phyloP scores from a whole-genome alignment of 345 rosid genomes.

The Populus nigra region DNA sequence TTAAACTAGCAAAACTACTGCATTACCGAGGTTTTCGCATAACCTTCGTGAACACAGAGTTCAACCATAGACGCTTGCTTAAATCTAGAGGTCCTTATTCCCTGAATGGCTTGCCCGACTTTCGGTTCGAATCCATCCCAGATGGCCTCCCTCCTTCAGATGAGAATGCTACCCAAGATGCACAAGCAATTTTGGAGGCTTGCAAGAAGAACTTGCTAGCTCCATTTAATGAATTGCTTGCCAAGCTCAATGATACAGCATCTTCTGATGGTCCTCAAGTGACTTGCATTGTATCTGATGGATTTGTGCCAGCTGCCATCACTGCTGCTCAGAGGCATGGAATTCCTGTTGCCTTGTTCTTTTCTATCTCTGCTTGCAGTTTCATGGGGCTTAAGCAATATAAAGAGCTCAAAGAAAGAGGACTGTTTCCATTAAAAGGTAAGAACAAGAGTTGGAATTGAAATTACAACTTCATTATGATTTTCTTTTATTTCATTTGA shows the following conservation, averaged over 20 bases:
- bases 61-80: not conserved
- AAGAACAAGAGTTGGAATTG: not conserved
- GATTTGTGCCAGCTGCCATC: not conserved
- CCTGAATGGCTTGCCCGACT: not conserved
- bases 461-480: too few relatives aligned
- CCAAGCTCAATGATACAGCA: not conserved
- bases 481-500: too few relatives aligned
- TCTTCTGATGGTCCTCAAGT: not conserved
- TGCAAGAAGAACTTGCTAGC: not conserved
- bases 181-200: not conserved
- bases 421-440: not conserved
- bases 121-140: not conserved
- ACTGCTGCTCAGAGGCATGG: not conserved
- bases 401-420: not conserved
- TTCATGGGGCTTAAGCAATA: not conserved
- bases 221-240: not conserved
- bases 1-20: conserved; percentile 16
- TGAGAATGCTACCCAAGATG: not conserved
- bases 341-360: not conserved
- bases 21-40: conserved; percentile 5
- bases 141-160: not conserved
- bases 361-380: not conserved
- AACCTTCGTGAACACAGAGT: conserved; percentile 9
- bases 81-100: not conserved
- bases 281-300: conserved; percentile 1